Conservation (phyloP, 768 basidiomycete genomes). For the Mycena floridula region DNA sequence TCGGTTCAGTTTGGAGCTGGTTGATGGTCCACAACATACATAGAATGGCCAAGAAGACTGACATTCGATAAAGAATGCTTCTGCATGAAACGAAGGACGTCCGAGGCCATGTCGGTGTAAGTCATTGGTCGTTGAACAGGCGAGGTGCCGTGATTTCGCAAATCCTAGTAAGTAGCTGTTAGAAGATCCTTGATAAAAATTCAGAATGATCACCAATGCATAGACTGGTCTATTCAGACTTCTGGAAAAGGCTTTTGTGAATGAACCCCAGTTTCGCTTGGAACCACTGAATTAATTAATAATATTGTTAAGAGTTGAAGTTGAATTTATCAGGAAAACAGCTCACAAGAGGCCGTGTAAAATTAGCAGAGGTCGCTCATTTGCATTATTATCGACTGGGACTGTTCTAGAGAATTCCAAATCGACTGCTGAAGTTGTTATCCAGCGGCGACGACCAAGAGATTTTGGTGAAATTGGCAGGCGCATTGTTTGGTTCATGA, state of each 20-base stretch:
- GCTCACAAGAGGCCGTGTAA: conserved; percentile 62
- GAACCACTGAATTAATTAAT: conserved; percentile 51
- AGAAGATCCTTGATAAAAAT: background rate
- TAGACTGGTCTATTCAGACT: conserved; percentile 67
- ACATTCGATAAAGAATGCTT: conserved; percentile 50
- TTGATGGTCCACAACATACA: conserved; percentile 42
- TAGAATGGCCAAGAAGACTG: conserved; percentile 83
- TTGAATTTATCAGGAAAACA: background rate
- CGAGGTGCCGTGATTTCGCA: conserved; percentile 86
- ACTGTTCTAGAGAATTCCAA: too few relatives aligned
- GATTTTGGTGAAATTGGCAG: too few relatives aligned
- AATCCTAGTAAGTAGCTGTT: conserved; percentile 42
- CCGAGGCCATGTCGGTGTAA: conserved; percentile 74
- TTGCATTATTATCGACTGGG: conserved; percentile 18
- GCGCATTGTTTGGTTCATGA: too few relatives aligned
- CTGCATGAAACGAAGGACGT: conserved; percentile 64
- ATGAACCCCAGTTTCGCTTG: conserved; percentile 84
- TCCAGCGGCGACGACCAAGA: too few relatives aligned
- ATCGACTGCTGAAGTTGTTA: too few relatives aligned
- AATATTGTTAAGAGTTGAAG: background rate
- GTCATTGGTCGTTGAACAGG: conserved; percentile 71
- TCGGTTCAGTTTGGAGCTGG: background rate
- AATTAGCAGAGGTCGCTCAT: conserved; percentile 44
- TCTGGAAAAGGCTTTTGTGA: conserved; percentile 69
- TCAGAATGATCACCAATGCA: conserved; percentile 40